These are phyloP conservation scores for Medicago arabica DNA, from an alignment of 306 rosid genomes.

Conservation along the genomic window DNA sequence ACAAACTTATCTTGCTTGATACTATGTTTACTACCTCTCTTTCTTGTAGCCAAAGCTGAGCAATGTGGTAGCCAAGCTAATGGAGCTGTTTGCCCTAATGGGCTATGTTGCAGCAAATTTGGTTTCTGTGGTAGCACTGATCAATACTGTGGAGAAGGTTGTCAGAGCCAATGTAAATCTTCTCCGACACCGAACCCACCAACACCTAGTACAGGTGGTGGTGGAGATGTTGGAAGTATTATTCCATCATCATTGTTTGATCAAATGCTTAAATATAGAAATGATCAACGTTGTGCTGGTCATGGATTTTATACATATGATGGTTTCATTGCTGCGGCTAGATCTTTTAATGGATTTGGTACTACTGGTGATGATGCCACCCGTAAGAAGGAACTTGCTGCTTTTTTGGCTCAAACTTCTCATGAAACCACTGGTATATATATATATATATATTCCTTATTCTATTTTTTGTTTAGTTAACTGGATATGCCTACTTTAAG, in stretches of 20 bases:
- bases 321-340: slow-evolving; percentile 61
- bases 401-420: slow-evolving; percentile 80
- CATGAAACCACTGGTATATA: slow-evolving; percentile 67
- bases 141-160: slow-evolving; percentile 39
- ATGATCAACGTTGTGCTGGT: slow-evolving; percentile 50
- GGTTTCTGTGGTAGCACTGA: slow-evolving; percentile 56
- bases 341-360: slow-evolving; percentile 53
- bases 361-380: slow-evolving; percentile 60
- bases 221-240: slow-evolving; percentile 44
- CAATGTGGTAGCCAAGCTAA: slow-evolving; percentile 62
- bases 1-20: slow-evolving; percentile 8
- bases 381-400: slow-evolving; percentile 65
- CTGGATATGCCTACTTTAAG: no score
- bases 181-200: slow-evolving; percentile 1
- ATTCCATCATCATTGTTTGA: slow-evolving; percentile 42
- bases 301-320: slow-evolving; percentile 59
- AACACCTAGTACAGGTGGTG: slow-evolving; percentile 22
- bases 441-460: no score
- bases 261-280: slow-evolving; percentile 58
- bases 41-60: slow-evolving; percentile 38
- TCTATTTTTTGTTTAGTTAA: no score
- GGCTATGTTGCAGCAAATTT: slow-evolving; percentile 55
- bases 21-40: background rate
- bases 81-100: slow-evolving; percentile 52
- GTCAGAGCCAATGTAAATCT: slow-evolving; percentile 58